phyloP scores from a whole-genome alignment of 2,329 filamentous ascomycete genomes.

The Colletotrichum sojae region DNA sequence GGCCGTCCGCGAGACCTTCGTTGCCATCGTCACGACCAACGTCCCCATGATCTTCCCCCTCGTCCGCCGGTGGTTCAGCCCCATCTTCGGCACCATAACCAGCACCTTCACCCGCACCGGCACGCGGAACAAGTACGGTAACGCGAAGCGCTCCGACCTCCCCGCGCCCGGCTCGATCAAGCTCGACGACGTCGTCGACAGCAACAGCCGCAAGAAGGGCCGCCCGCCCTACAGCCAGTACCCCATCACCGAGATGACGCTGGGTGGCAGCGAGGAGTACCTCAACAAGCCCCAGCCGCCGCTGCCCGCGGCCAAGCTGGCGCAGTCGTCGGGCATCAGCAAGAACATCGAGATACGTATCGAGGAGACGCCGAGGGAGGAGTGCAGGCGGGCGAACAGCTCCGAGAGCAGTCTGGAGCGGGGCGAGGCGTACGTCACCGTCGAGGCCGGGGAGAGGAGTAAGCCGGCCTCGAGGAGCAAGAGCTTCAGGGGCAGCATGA shows the following conservation, averaged over 20 bases:
- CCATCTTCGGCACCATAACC: slow-evolving; percentile 27
- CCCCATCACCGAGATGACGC: slow-evolving; percentile 31
- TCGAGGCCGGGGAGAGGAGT: background rate
- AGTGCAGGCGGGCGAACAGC: background rate
- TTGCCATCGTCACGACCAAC: slow-evolving; percentile 42
- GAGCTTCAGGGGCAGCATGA: slow-evolving; percentile 10
- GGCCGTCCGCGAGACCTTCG: slow-evolving; percentile 42
- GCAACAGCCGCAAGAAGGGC: slow-evolving; percentile 26
- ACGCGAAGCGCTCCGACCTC: slow-evolving; percentile 22
- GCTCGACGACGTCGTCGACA: slow-evolving; percentile 23
- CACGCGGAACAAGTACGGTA: slow-evolving; percentile 28
- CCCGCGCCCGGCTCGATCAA: slow-evolving; percentile 32
- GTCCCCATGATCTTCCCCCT: slow-evolving; percentile 40
- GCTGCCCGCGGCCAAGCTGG: background rate
- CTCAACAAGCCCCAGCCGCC: slow-evolving; percentile 8
- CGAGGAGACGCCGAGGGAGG: slow-evolving; percentile 23
- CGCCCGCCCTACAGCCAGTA: slow-evolving; percentile 31
- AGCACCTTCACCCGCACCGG: slow-evolving; percentile 18
- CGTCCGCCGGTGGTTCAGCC: slow-evolving; percentile 29
- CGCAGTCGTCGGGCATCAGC: slow-evolving; percentile 21
- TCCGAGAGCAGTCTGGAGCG: slow-evolving; percentile 18
- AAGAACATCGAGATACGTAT: slow-evolving; percentile 35
- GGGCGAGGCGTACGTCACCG: slow-evolving; percentile 12
- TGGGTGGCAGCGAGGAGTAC: slow-evolving; percentile 33
- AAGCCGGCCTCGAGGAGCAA: background rate